phyloP scores from a whole-genome alignment of 768 basidiomycete species.

The Ramaria rubella region DNA sequence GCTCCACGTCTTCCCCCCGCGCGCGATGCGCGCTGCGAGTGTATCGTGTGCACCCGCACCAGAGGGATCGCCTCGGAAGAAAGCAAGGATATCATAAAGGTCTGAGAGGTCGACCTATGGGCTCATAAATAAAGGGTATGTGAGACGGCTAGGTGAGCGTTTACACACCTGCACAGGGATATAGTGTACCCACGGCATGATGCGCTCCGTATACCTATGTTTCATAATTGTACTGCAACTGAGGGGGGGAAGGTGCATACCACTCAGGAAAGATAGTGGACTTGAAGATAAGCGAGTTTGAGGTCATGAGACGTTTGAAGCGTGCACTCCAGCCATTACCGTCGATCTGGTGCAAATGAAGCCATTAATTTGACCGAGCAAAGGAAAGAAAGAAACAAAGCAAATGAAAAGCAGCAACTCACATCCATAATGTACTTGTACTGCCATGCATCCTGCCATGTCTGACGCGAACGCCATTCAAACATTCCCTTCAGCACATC shows the following conservation, averaged over 20 bases:
- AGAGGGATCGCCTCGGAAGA: slow-evolving; percentile 60
- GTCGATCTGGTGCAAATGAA: no score
- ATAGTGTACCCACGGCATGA: slow-evolving; percentile 69
- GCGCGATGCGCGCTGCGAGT: slow-evolving; percentile 49
- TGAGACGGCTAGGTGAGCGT: neutral
- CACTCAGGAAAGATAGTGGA: slow-evolving; percentile 71
- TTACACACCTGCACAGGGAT: slow-evolving; percentile 57
- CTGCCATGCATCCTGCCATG: slow-evolving; percentile 41
- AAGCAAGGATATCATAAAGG: slow-evolving; percentile 62
- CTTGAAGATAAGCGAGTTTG: slow-evolving; percentile 61
- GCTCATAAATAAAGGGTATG: no score
- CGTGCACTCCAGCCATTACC: slow-evolving; percentile 67
- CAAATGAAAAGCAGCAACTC: no score
- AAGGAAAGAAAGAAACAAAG: no score
- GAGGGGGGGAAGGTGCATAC: slow-evolving; percentile 26
- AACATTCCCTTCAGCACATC: slow-evolving; percentile 38
- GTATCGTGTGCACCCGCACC: slow-evolving; percentile 53
- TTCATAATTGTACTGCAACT: neutral
- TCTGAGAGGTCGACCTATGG: slow-evolving; percentile 57
- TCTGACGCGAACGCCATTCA: slow-evolving; percentile 43
- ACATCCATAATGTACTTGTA: slow-evolving; percentile 61
- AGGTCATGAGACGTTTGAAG: slow-evolving; percentile 58
- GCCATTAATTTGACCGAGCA: no score
- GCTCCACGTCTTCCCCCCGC: slow-evolving; percentile 52
- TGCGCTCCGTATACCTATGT: slow-evolving; percentile 46